Percentiles rank a stretch among this genome's conserved stretches.
Evolutionary conservation across 345 rosid species (phyloP).

Genomic region (Nephelium lappaceum): DNA sequence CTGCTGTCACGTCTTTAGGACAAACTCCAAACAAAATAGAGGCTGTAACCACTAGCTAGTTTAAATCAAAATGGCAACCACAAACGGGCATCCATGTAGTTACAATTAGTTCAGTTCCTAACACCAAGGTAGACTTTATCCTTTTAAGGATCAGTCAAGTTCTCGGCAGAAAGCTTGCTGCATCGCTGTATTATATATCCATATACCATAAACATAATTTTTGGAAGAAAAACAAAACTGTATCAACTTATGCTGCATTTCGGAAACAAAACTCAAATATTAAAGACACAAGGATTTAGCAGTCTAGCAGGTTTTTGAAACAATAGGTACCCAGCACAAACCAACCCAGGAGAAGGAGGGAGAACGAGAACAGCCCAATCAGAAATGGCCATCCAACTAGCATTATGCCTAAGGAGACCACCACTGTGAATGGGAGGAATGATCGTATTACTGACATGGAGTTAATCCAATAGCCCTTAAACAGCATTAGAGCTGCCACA

Average conservation of each 20-base stretch:
- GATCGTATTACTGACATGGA: constrained; percentile 61
- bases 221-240: constrained; percentile 9
- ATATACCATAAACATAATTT: constrained; percentile 15
- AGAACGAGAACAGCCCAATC: constrained; percentile 66
- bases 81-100: neutral
- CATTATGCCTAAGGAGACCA: constrained; percentile 52
- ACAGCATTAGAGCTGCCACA: constrained; percentile 61
- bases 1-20: neutral
- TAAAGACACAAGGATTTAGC: constrained; percentile 31
- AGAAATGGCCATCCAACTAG: constrained; percentile 85
- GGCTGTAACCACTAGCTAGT: neutral
- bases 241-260: constrained; percentile 1
- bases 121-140: neutral
- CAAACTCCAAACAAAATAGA: neutral
- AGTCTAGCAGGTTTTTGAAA: constrained; percentile 53
- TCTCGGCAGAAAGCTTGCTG: neutral
- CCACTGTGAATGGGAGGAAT: constrained; percentile 70
- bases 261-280: constrained; percentile 16
- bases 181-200: constrained; percentile 6
- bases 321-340: constrained; percentile 70
- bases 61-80: neutral
- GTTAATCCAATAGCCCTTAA: constrained; percentile 72
- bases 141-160: constrained; percentile 8
- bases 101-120: constrained; percentile 9
- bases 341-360: constrained; percentile 70